Evolutionary conservation across 129 eudicot genomes (phyloP), one percentile per base, ranked within the genome.

Genomic region (Flaveria bidentis): DNA sequence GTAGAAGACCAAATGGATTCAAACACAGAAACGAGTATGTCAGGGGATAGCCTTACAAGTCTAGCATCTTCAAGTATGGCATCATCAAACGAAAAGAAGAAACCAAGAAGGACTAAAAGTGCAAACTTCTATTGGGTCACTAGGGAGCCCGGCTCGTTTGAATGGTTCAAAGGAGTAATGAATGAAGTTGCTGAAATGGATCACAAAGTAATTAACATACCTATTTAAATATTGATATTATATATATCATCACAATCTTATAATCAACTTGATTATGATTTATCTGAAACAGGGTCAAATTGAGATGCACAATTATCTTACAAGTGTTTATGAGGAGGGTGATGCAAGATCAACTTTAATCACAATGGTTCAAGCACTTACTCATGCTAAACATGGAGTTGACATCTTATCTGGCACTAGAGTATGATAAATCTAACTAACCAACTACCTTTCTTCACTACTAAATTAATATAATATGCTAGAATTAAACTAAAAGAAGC

Each of bases 111-210:
- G 76, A 77, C 87, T 4, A 87, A 84, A 78, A 80, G 71, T 51
- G 99, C 97, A 69, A 87, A 95, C 56, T 89, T 95, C 74, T 95
- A 84, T 78, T 95, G 97, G 96, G 97, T 95, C 22, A 95, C 99
- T 6, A 86, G 99, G 75, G 99, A 95, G 62, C 87, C 90, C 17
- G 99, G 97, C 52, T 95, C 99, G 28, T 89, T 95, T 33, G 97
- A 95, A 83, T 95, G 99, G 99, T 95, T 95, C 71, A 92, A 95
- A 82, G 97, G 96, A 57, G 99, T 95, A 14, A 91, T 95, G 99
- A 83, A 91, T 81, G 99, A 95, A 83, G 93, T 95, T 4, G 97
- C 99, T 4, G 97, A 95, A 84, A 86, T 95, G 86, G 99, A 91
- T 78, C 92, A 87, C 44, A 95, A 89, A 82, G 99, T 95, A 87